Percentiles rank a stretch among this genome's conserved stretches.
Conservation (phyloP, 345 rosid genomes). For the Sonneratia alba region DNA sequence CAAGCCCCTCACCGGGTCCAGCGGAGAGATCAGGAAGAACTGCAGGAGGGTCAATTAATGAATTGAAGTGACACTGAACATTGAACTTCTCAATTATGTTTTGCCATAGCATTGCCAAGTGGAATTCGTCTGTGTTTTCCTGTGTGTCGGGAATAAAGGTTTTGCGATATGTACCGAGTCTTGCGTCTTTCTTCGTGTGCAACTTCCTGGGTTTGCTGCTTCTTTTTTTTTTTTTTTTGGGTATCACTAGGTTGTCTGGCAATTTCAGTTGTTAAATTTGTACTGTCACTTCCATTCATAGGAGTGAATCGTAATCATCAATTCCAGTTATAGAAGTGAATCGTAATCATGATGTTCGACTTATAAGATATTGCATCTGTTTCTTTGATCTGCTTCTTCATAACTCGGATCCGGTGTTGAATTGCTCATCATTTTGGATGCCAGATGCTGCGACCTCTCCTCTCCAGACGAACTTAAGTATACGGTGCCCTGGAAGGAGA, state of each 20-base stretch:
- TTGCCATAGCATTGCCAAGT: too few species aligned
- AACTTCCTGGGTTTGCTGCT: too few species aligned
- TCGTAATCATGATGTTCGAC: background rate
- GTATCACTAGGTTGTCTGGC: background rate
- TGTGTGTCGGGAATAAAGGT: background rate
- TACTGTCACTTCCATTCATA: background rate
- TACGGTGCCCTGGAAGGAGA: too few species aligned
- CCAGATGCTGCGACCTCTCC: too few species aligned
- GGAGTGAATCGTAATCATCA: background rate
- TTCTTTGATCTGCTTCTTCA: too few species aligned
- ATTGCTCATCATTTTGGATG: background rate
- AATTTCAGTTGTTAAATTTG: background rate
- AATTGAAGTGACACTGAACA: too few species aligned
- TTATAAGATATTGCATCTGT: background rate
- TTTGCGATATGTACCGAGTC: background rate
- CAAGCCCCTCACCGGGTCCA: conserved; percentile 30
- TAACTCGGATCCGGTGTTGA: background rate
- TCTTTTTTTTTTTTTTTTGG: too few species aligned
- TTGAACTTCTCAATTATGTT: too few species aligned
- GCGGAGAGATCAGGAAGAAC: conserved; percentile 34
- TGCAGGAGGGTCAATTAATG: conserved; percentile 27
- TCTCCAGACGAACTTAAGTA: too few species aligned
- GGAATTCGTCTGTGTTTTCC: background rate
- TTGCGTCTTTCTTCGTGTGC: background rate
- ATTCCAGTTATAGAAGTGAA: background rate